Base-by-base conservation (phyloP, 169 alveolate species). In the Theileria parva region DNA sequence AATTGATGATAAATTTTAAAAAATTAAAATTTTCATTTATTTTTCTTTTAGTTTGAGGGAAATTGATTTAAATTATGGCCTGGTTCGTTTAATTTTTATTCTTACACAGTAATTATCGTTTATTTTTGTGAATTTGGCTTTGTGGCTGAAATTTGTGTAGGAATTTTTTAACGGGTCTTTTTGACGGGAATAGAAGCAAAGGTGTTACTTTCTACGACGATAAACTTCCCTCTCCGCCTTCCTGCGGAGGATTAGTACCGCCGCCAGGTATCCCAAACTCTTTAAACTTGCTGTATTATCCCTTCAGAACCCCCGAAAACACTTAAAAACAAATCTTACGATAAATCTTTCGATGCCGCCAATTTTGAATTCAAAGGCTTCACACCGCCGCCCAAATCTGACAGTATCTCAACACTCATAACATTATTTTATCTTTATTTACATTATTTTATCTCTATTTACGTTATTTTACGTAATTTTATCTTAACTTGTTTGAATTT, bases 351-450 rank as follows among this genome's bases (percentile, higher is more conserved):
- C 2, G 69, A 78, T 60, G 1, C 81, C 19, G 28, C 59, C 0
- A 76, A 21, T 34, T 60, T 12, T 15, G 50, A 53, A 65, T 85
- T 85, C 64, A 85, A 57, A 19, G 91, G 91, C 6, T 85, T 85
- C 44, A 59, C 87, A 15, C 84, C 91, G 1, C 87, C 91, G 37
- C 91, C 91, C 5, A 85, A 78, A 30, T 75, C 74, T 37, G 71
- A 65, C 5, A 34, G 69, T 61, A n/a, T n/a, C n/a, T n/a, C n/a
- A n/a, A n/a, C n/a, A n/a, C n/a, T n/a, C n/a, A n/a, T n/a, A n/a
- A n/a, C n/a, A 61, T 37, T 37, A 37, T 37, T 37, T 37, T 6
- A 37, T 6, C 8, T 37, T 6, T 37, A 37, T 37, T 6, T 37
- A 6, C 4, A 13, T 9, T 3, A n/a, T 9, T n/a, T n/a, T 34